A percentile compares a stretch with the other conserved stretches of the same genome.
phyloP scores from a whole-genome alignment of 306 rosid genomes.

The Rosa persica region DNA sequence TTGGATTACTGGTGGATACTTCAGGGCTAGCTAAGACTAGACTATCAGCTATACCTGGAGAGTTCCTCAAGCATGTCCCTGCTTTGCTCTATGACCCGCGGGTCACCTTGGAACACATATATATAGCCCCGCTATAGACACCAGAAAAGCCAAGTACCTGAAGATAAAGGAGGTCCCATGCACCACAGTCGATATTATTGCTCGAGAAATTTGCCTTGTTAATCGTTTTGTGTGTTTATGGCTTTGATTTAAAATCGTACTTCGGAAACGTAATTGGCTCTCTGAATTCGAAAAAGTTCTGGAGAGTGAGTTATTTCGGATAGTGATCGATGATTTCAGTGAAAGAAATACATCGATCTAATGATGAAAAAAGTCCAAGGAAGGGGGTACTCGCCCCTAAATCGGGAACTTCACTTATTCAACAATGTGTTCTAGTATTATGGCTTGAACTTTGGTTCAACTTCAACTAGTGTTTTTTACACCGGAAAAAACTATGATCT shows the following conservation, averaged over 20 bases:
- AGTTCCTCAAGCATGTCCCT: neutral
- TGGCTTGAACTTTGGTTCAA: neutral
- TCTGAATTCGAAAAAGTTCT: neutral
- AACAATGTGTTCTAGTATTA: neutral
- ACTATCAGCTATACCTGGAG: neutral
- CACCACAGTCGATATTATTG: neutral
- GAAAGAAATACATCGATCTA: neutral
- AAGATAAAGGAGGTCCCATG: neutral
- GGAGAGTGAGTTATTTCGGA: neutral
- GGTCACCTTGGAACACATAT: neutral
- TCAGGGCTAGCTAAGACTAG: neutral
- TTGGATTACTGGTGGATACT: neutral
- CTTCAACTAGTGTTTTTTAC: neutral
- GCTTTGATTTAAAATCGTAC: neutral
- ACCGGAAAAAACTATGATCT: neutral
- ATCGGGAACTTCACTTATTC: neutral
- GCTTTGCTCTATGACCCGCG: neutral
- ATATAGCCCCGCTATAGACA: neutral
- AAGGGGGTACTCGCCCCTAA: neutral
- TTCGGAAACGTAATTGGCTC: neutral
- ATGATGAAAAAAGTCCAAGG: neutral
- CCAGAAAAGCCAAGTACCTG: constrained; percentile 1
- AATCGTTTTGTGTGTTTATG: neutral
- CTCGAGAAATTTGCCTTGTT: neutral
- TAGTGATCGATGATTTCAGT: neutral